These are phyloP conservation scores for Sparassis latifolia DNA, from an alignment of 1,284 basidiomycete species.

Conservation along the genomic window DNA sequence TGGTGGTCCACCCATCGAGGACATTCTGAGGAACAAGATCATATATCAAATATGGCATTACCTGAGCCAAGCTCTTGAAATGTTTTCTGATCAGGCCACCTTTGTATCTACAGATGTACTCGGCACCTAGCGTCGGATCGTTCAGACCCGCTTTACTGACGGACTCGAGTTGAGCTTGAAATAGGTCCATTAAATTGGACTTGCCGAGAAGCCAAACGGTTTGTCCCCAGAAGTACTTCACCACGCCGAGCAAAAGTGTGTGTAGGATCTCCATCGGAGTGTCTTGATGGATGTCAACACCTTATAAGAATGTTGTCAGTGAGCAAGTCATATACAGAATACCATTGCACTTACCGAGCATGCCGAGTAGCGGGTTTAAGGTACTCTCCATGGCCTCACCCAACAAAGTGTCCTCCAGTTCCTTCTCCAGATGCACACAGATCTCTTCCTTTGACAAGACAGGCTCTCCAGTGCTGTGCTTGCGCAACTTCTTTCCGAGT, in stretches of 20 bases:
- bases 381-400: neutral
- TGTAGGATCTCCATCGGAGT: constrained; percentile 31
- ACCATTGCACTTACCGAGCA: neutral
- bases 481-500: neutral
- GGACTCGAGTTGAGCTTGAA: constrained; percentile 8
- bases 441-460: neutral
- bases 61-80: constrained; percentile 22
- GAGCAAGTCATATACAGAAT: neutral
- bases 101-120: constrained; percentile 18
- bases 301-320: neutral
- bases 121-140: constrained; percentile 5
- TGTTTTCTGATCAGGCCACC: constrained; percentile 23
- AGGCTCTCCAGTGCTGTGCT: neutral
- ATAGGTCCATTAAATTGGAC: neutral
- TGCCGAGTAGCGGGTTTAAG: neutral
- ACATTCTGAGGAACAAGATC: constrained; percentile 16
- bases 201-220: neutral
- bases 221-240: constrained; percentile 27
- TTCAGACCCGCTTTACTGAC: constrained; percentile 7
- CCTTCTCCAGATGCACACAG: neutral
- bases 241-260: constrained; percentile 27
- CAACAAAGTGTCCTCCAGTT: neutral
- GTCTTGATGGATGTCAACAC: neutral
- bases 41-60: constrained; percentile 20
- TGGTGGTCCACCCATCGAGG: constrained; percentile 15